phyloP scores from a whole-genome alignment of 2,329 filamentous ascomycete species.

The Colletotrichum lentis region DNA sequence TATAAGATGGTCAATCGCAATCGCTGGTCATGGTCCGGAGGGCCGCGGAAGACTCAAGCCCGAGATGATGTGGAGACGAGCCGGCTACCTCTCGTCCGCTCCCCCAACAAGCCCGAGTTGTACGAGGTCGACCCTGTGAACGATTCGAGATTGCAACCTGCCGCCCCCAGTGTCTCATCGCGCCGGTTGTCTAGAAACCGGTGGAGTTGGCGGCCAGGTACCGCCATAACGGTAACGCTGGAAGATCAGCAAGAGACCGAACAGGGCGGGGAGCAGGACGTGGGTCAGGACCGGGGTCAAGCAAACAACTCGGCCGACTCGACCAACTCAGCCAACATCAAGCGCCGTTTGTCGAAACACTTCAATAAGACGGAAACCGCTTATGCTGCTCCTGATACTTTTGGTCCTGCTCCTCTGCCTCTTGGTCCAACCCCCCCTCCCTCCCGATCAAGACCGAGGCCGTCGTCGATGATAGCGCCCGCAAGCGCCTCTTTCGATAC shows the following conservation, averaged over 20 bases:
- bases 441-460: conserved; percentile 15
- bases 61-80: conserved; percentile 12
- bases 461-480: conserved; percentile 26
- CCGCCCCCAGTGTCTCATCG: conserved; percentile 23
- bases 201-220: conserved; percentile 35
- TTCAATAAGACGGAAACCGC: conserved; percentile 6
- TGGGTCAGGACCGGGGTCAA: conserved; percentile 7
- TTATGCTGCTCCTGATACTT: neutral
- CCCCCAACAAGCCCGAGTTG: conserved; percentile 6
- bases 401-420: neutral
- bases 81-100: conserved; percentile 12
- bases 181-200: conserved; percentile 29
- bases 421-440: neutral
- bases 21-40: conserved; percentile 36
- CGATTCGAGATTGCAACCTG: conserved; percentile 21
- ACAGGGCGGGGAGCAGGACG: neutral
- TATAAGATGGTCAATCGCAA: conserved; percentile 30
- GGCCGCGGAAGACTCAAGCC: conserved; percentile 6
- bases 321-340: neutral
- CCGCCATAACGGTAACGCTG: conserved; percentile 13
- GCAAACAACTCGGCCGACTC: neutral
- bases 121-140: conserved; percentile 3
- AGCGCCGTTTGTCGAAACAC: conserved; percentile 13
- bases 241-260: conserved; percentile 23
- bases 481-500: conserved; percentile 23